Percentiles rank a stretch among this genome's conserved stretches.
Conservation (phyloP, 2,329 filamentous ascomycete genomes). For the Talaromyces albobiverticillius region DNA sequence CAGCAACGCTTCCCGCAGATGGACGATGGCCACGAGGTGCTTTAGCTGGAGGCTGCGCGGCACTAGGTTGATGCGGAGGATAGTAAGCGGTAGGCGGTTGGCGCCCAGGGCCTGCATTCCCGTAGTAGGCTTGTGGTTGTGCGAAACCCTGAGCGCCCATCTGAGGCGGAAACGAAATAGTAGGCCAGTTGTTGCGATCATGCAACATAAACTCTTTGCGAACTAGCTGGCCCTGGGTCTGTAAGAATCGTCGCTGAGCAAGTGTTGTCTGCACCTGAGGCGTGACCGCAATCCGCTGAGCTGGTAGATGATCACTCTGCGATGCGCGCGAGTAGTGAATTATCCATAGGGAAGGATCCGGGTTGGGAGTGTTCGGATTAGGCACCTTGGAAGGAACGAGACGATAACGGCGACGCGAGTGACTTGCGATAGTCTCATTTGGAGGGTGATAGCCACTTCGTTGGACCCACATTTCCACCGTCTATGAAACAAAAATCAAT, state of each 20-base stretch:
- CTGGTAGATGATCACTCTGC: slow-evolving; percentile 68
- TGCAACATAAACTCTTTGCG: slow-evolving; percentile 94
- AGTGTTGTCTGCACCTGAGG: slow-evolving; percentile 42
- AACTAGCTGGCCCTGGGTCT: slow-evolving; percentile 74
- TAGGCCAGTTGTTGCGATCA: slow-evolving; percentile 86
- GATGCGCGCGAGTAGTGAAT: slow-evolving; percentile 84
- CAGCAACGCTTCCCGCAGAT: slow-evolving; percentile 34
- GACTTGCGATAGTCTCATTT: slow-evolving; percentile 68
- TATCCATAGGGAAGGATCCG: slow-evolving; percentile 83
- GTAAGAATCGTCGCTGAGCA: slow-evolving; percentile 54
- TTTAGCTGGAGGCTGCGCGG: slow-evolving; percentile 28
- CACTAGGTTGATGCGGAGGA: slow-evolving; percentile 24
- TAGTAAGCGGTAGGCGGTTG: slow-evolving; percentile 29
- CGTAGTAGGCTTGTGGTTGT: slow-evolving; percentile 42
- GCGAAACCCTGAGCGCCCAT: slow-evolving; percentile 52
- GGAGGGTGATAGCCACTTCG: slow-evolving; percentile 75
- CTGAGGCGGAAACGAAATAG: slow-evolving; percentile 65
- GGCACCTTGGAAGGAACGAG: slow-evolving; percentile 70
- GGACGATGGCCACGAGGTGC: slow-evolving; percentile 44
- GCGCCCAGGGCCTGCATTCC: slow-evolving; percentile 33
- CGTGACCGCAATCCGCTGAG: slow-evolving; percentile 52
- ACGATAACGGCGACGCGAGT: slow-evolving; percentile 82
- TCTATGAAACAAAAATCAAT: slow-evolving; percentile 49
- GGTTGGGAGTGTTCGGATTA: slow-evolving; percentile 65
- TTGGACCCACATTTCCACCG: slow-evolving; percentile 83